A percentile compares a stretch with the other conserved stretches of the same genome.
These are phyloP conservation scores for Phytophthora quininea DNA, from an alignment of 352 stramenopile species.

Conservation along the genomic window DNA sequence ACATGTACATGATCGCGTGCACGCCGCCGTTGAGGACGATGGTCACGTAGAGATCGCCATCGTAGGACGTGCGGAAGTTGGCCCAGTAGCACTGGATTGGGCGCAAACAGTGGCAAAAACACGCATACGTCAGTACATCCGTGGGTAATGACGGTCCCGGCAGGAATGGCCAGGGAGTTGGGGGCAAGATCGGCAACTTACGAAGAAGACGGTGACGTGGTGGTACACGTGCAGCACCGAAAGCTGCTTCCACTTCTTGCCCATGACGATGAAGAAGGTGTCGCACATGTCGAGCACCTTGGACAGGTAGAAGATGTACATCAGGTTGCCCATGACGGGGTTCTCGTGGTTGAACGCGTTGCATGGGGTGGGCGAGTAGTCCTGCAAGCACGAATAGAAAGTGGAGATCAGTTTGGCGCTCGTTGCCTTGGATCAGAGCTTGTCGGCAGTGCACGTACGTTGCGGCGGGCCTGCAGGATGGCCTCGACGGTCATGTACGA, in stretches of 20 bases:
- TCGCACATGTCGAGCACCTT: constrained; percentile 93
- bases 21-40: constrained; percentile 97
- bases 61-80: constrained; percentile 92
- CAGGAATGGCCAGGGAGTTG: background rate
- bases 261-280: constrained; percentile 96
- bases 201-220: constrained; percentile 95
- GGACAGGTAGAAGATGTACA: constrained; percentile 98
- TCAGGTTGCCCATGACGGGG: constrained; percentile 90
- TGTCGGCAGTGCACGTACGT: constrained; percentile 40
- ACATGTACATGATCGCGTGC: constrained; percentile 99
- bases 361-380: constrained; percentile 89
- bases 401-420: constrained; percentile 13
- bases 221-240: constrained; percentile 98
- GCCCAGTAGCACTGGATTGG: constrained; percentile 88
- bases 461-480: constrained; percentile 85
- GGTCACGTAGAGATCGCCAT: constrained; percentile 96
- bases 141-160: background rate
- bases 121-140: constrained; percentile 20
- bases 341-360: constrained; percentile 89
- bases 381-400: constrained; percentile 28
- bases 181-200: constrained; percentile 48
- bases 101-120: constrained; percentile 9
- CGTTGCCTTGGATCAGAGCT: background rate
- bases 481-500: constrained; percentile 95
- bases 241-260: constrained; percentile 97